Base-by-base conservation (phyloP, 371 early-diverging fungal species). In the Chytridium lagenaria region DNA sequence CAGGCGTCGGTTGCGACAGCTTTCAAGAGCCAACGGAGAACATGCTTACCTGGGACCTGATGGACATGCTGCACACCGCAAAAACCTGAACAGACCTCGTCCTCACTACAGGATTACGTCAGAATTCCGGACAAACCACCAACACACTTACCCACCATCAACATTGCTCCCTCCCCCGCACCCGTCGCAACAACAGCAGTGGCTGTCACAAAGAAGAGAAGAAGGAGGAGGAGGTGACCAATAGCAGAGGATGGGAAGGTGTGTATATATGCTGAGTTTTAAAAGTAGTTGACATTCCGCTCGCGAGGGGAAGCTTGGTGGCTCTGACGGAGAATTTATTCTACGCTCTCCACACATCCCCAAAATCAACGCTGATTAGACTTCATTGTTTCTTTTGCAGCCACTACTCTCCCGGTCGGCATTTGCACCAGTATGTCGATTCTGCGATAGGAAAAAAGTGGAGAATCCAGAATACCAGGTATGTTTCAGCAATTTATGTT, bases 391-490 rank as follows among this genome's bases (percentile, higher is more conserved):
- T n/a, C n/a, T n/a, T n/a, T n/a, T 28, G 12, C 30, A 40, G 66
- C 30, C 30, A 28, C 33, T 66, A 37, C 49, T 75, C 1, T 75
- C 75, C n/a, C 70, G 75, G 1, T 69, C 75, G 1, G 75, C 75
- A 0, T 75, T 75, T 55, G 65, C 57, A 37, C 69, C 75, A 31
- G 75, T 70, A 1, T 75, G 75, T 50, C 69, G 69, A 59, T 75
- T 64, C 39, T 75, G 75, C 50, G 69, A 66, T 36, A 65, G 52
- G 57, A 75, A 75, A 50, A 59, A 65, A 39, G 59, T 66, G 23
- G 75, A 75, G 44, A 50, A 75, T 37, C 70, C 75, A 31, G 23
- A 49, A 2, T 75, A 75, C 59, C 70, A 75, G 70, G 75, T 73
- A 23, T 22, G 57, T 15, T 2, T 64, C 28, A 37, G 12, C 22